Evolutionary conservation across 2,329 filamentous ascomycete species (phyloP).

Genomic region (Blumeriella jaapii): DNA sequence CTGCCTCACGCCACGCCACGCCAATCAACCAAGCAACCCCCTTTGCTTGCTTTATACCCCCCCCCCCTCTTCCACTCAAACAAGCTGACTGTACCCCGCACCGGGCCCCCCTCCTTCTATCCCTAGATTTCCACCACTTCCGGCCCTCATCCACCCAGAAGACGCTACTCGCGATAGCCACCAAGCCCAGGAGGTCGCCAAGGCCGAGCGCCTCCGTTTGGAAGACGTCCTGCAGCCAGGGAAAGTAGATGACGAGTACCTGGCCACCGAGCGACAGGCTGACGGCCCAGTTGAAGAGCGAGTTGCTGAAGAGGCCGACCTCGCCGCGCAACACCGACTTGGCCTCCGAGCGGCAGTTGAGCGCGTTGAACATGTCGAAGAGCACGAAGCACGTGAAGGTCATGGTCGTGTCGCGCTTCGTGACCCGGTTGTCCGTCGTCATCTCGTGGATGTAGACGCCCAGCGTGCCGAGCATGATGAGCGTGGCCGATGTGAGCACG

Average conservation of each 20-base stretch:
- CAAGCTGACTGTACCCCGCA: slow-evolving; percentile 54
- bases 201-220: slow-evolving; percentile 80
- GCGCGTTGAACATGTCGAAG: slow-evolving; percentile 99
- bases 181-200: slow-evolving; percentile 60
- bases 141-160: slow-evolving; percentile 91
- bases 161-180: slow-evolving; percentile 72
- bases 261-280: slow-evolving; percentile 76
- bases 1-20: too few species aligned
- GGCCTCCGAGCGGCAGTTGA: slow-evolving; percentile 81
- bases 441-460: slow-evolving; percentile 88
- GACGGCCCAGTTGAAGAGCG: slow-evolving; percentile 94
- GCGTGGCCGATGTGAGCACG: slow-evolving; percentile 72
- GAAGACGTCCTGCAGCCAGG: slow-evolving; percentile 86
- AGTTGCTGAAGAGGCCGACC: slow-evolving; percentile 71
- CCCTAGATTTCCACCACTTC: slow-evolving; percentile 59
- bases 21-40: too few species aligned
- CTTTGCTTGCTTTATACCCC: too few species aligned
- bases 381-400: slow-evolving; percentile 98
- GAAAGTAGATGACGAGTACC: slow-evolving; percentile 85
- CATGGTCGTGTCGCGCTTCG: slow-evolving; percentile 93
- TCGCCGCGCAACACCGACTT: slow-evolving; percentile 86
- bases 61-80: too few species aligned
- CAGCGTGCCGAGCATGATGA: slow-evolving; percentile 91
- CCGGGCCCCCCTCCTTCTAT: slow-evolving; percentile 43
- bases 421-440: slow-evolving; percentile 69